Evolutionary conservation across 176 grass and related monocot species (phyloP).

Genomic region (Aechmea fasciata): DNA sequence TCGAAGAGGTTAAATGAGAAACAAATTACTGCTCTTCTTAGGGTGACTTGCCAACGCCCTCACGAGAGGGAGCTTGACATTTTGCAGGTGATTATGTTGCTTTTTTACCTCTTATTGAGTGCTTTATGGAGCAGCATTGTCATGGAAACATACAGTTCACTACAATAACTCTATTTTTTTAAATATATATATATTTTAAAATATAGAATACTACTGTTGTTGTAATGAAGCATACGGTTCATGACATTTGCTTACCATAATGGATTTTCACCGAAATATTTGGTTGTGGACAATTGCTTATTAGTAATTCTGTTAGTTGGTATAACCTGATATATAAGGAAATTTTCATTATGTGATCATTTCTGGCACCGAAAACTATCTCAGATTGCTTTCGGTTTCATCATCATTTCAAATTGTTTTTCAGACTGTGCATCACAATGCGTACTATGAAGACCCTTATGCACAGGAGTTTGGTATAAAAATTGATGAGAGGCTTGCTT

Average conservation of each 20-base stretch:
- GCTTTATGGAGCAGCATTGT: too few relatives aligned
- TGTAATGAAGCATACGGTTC: too few relatives aligned
- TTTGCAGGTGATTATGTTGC: slow-evolving; percentile 37
- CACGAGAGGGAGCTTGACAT: slow-evolving; percentile 70
- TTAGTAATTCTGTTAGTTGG: too few relatives aligned
- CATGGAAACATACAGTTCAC: too few relatives aligned
- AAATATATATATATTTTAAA: too few relatives aligned
- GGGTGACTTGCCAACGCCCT: slow-evolving; percentile 85
- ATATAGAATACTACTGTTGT: too few relatives aligned
- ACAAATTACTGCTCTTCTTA: slow-evolving; percentile 78
- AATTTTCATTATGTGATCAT: not conserved
- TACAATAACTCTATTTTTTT: too few relatives aligned
- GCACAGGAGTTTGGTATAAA: slow-evolving; percentile 88
- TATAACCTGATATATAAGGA: too few relatives aligned
- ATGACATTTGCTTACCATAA: not conserved
- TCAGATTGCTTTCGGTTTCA: not conserved
- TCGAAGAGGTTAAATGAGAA: slow-evolving; percentile 88
- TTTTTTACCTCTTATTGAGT: slow-evolving; percentile 1
- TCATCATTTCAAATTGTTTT: slow-evolving; percentile 13
- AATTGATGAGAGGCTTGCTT: slow-evolving; percentile 73
- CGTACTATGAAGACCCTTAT: slow-evolving; percentile 85
- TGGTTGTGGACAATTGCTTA: too few relatives aligned
- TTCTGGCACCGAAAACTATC: not conserved
- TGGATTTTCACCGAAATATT: not conserved
- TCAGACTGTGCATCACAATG: slow-evolving; percentile 92